These are phyloP conservation scores for Pichia sp. DNA, from an alignment of 1,139 yeast genomes.

Conservation along the genomic window DNA sequence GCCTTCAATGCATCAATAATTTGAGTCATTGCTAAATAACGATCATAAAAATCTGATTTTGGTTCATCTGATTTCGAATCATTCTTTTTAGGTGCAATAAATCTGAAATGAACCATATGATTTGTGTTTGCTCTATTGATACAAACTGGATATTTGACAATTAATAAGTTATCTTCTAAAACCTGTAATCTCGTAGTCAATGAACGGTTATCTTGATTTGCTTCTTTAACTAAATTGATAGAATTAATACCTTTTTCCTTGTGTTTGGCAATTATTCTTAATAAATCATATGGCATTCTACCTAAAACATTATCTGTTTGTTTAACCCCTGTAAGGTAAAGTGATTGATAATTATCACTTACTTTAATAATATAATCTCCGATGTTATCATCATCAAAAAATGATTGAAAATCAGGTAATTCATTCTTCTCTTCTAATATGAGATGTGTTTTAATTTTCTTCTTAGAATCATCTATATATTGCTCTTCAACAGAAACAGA, in stretches of 20 bases:
- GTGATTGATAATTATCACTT: slow-evolving; percentile 36
- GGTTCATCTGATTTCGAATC: not conserved
- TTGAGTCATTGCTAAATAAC: slow-evolving; percentile 25
- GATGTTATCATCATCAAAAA: slow-evolving; percentile 6
- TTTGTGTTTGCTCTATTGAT: slow-evolving; percentile 18
- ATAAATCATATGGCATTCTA: slow-evolving; percentile 36
- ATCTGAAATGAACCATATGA: slow-evolving; percentile 23
- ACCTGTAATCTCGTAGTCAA: slow-evolving; percentile 55
- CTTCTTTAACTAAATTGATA: slow-evolving; percentile 45
- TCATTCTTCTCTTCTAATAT: not conserved
- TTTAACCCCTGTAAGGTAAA: slow-evolving; percentile 36
- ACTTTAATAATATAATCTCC: slow-evolving; percentile 27
- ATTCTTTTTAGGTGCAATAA: slow-evolving; percentile 8
- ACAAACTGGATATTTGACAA: slow-evolving; percentile 33
- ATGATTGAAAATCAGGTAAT: slow-evolving; percentile 7
- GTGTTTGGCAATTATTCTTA: slow-evolving; percentile 45
- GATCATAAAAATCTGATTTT: slow-evolving; percentile 10
- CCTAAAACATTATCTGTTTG: slow-evolving; percentile 38
- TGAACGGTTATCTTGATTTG: slow-evolving; percentile 70
- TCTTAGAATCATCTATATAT: not conserved
- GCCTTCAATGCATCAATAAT: slow-evolving; percentile 50
- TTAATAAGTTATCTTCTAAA: slow-evolving; percentile 43
- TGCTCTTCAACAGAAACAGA: not conserved
- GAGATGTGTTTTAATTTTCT: not conserved
- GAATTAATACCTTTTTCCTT: slow-evolving; percentile 55